Base-by-base conservation (phyloP, 148 eudicot genomes). In the Camellia lanceoleosa region DNA sequence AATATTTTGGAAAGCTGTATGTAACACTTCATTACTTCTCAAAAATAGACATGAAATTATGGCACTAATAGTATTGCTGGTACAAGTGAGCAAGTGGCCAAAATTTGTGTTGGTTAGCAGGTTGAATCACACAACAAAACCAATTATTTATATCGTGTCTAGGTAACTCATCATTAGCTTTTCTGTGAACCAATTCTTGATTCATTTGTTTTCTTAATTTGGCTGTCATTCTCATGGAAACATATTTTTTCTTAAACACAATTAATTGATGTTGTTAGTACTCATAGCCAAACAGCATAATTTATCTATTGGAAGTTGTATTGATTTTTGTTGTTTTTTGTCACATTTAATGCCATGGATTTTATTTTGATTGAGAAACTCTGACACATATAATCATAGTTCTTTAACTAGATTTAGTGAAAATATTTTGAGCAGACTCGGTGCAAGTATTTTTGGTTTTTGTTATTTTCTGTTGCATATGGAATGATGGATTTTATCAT, bases 301-400 rank as follows among this genome's bases (percentile, higher is more conserved):
- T 38, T 49, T 52, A 10, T 51, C 18, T 47, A 61, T 3, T 15
- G 64, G 20, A 19, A 64, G 13, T 64, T 7, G 38, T 64, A 64
- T 64, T 20, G 68, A 42, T 64, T 61, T 19, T 23, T 5, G 11
- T 64, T 64, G 68, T 12, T 64, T 64, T 19, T 10, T 64, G 2
- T 46, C 44, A 20, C 23, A 16, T 47, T 14, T 70, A 12, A 70
- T 42, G 55, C 44, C 38, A 0, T n/a, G 13, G 30, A 44, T 19
- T n/a, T 47, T 71, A 13, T 70, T 18, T 49, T 51, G 14, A 71
- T 71, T 49, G 42, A 71, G 42, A 71, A 23, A 71, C 74, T 51
- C 73, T 7, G 52, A 70, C 42, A 18, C 30, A n/a, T 68, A 30
- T 30, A 30, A 30, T 30, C 38, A 30, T 30, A 30, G 38, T 1